Evolutionary conservation across 805 yeast species (phyloP), one percentile per base, ranked within the genome.

Genomic region (Nakazawaea siamensis): DNA sequence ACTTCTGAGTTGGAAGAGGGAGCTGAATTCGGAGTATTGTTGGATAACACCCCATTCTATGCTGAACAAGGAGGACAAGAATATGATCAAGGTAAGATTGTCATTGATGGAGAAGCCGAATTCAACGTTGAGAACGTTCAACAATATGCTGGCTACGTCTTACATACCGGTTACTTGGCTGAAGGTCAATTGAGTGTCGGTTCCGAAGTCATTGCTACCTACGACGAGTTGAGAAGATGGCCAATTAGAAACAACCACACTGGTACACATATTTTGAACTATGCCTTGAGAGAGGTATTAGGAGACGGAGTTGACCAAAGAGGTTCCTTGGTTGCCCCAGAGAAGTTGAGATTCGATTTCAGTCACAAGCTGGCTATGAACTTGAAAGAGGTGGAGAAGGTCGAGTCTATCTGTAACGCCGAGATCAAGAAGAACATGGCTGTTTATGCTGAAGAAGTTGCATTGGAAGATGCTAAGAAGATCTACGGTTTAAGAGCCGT

Each of bases 61-160:
- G 97, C 98, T 33, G 99, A 92, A 66, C 94, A 85, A 62, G 99
- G 99, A 76, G 99, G 99, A 54, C 99, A 92, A 69, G 97, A 87
- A 60, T 81, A 71, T 53, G 99, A 92, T 57, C 82, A 94, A 28
- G 99, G 99, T 62, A 81, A 75, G 58, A 70, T 92, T 45, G 88
- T 86, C 34, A 76, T 86, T 50, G 97, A 88, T 54, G 96, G 94
- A 30, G 62, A 62, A 47, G 68, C 88, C 37, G 95, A 90, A 58
- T 90, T 92, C 61, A 77, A 75, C 40, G 97, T 92, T 40, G 80
- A 78, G 44, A 87, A 92, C 53, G 97, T 87, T 33, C 98, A 92
- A 65, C 67, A 68, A 28, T 92, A 87, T 54, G 96, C 82, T 41
- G 98, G 98, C 40, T 92, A 83, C 51, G 95, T 92, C 18, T 75